Base-by-base conservation (phyloP, 768 basidiomycete species). In the Collybia sp. region DNA sequence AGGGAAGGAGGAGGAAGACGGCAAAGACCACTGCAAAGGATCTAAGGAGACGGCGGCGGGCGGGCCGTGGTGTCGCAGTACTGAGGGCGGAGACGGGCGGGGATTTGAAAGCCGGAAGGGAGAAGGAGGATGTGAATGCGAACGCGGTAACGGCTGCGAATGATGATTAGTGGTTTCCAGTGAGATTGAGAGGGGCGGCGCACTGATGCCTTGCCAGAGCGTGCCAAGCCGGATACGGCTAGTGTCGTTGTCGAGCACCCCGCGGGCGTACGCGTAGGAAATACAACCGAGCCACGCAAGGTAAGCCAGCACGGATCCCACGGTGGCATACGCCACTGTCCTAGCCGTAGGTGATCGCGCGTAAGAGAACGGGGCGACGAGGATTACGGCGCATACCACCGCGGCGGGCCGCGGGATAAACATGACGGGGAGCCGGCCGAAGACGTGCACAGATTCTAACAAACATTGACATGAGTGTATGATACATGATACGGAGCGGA, bases 161-260 rank as follows among this genome's bases (percentile, higher is more conserved):
- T 19, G 17, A 32, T 25, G 32, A 46, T 32, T 44, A 47, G 10
- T 25, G 41, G 15, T 47, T n/a, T 39, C 20, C 40, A 16, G 38
- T 9, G 17, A 40, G 12, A 43, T 53, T 47, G 48, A 49, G 45
- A 41, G 20, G 33, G 17, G 36, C 39, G 15, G 77, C 82, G 49
- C 50, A 87, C 86, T 77, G 44, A 80, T 68, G 47, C 77, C 79
- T 56, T 80, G 75, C 85, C 83, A 86, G 40, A 83, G 65, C 30
- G 68, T 55, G 18, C 80, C 79, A 42, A 69, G 59, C 44, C 61
- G 68, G 30, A 69, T 53, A 66, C 66, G 70, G 33, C 61, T 62
- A 19, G 62, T 53, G 40, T 63, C 63, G 17, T 59, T 52, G 9
- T 59, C 58, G n/a, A 73, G 66, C 3, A 67, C 61, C n/a, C 74